Evolutionary conservation across 352 stramenopile species (phyloP), one percentile per base, ranked within the genome.

Genomic region (Globisporangium canariense): DNA sequence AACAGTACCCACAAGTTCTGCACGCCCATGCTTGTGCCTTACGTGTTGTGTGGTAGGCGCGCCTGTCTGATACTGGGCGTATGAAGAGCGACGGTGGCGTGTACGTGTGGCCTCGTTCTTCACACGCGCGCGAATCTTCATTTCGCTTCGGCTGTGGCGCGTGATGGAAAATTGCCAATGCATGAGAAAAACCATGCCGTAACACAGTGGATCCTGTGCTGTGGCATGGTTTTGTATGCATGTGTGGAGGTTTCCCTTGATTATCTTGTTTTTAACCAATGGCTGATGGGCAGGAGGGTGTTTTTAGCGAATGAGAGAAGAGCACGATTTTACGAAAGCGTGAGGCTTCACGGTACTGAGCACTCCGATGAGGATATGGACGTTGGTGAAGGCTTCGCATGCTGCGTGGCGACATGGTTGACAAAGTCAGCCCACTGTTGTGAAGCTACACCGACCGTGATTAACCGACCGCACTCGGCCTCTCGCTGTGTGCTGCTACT

Each of bases 1-100:
- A 99, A 79, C 52, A 99, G 76, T 58, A 96, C 78, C 98, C 98
- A 99, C 52, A 99, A 82, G 69, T 98, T 98, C 71, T 99, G 94
- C 18, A 99, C 97, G 43, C 98, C 98, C 97, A 99, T 99, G 52
- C 18, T 46, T 4, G 36, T 2, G 36, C 16, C 36, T 41, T 14
- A 41, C 9, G 36, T 41, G 14, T 49, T 56, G 1, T 8, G 25
- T 28, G 14, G 14, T 22, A 18, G n/a, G n/a, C 50, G 18, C 3
- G 22, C 7, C 10, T 9, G 14, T 22, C 7, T 25, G 28, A 5
- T 28, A 14, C 22, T 56, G 50, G 4, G 49, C 18, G 11, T 11
- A 25, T 7, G 13, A 14, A 56, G 28, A 38, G 50, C 20, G 25
- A 28, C 25, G 50, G 32, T 38, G 11, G 25, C 49, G 28, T 38